A percentile compares a stretch with the other conserved stretches of the same genome.
These are phyloP conservation scores for Torulaspora gathmanii DNA, from an alignment of 805 yeast genomes.

Conservation along the genomic window DNA sequence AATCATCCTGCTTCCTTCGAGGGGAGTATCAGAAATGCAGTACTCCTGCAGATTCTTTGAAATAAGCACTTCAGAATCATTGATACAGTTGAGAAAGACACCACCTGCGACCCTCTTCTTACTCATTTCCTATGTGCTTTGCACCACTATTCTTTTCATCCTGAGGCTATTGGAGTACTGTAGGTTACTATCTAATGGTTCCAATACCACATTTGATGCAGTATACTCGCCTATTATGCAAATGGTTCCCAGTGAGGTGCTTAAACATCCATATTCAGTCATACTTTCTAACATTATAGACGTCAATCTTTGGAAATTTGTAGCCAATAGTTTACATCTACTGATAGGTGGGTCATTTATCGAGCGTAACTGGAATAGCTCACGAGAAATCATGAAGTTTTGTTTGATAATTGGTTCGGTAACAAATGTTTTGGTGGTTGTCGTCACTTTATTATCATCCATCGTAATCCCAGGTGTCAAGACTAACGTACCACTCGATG, in stretches of 20 bases:
- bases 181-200: slow-evolving; percentile 6
- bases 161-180: slow-evolving; percentile 40
- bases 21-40: slow-evolving; percentile 11
- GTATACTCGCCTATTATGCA: slow-evolving; percentile 56
- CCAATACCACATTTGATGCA: slow-evolving; percentile 36
- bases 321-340: slow-evolving; percentile 46
- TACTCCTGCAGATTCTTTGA: slow-evolving; percentile 19
- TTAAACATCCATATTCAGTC: slow-evolving; percentile 61
- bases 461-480: slow-evolving; percentile 27
- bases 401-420: slow-evolving; percentile 44
- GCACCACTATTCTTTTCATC: slow-evolving; percentile 41
- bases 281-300: slow-evolving; percentile 63
- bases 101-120: slow-evolving; percentile 49
- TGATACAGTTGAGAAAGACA: slow-evolving; percentile 22
- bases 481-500: slow-evolving; percentile 46
- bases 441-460: slow-evolving; percentile 24
- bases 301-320: slow-evolving; percentile 43
- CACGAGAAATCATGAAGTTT: slow-evolving; percentile 47
- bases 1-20: no score
- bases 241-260: slow-evolving; percentile 54
- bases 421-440: slow-evolving; percentile 48
- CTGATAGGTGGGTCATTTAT: slow-evolving; percentile 59
- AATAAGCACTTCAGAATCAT: slow-evolving; percentile 21
- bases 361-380: slow-evolving; percentile 60
- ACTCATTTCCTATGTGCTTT: slow-evolving; percentile 37